Evolutionary conservation across 805 yeast species (phyloP).

Genomic region (Sugiyamaella americana): DNA sequence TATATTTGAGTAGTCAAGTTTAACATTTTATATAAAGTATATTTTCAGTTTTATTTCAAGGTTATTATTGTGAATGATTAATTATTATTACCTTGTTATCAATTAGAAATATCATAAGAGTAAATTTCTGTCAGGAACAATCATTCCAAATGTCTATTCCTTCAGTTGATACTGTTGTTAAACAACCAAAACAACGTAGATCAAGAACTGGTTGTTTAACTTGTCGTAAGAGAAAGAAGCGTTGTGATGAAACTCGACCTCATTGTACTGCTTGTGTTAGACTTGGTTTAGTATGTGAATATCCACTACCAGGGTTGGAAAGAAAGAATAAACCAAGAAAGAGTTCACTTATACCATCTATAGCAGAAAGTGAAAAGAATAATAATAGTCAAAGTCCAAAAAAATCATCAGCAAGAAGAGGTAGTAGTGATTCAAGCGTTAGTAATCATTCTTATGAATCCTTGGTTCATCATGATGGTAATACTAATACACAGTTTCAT

Average conservation of each 20-base stretch:
- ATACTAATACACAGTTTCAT: background rate
- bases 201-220: conserved; percentile 60
- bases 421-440: background rate
- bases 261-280: conserved; percentile 62
- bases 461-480: background rate
- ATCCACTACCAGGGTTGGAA: conserved; percentile 71
- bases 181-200: conserved; percentile 10
- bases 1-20: too few species aligned
- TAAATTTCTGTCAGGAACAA: too few species aligned
- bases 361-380: background rate
- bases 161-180: too few species aligned
- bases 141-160: too few species aligned
- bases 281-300: conserved; percentile 55
- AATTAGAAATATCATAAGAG: too few species aligned
- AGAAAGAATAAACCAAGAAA: conserved; percentile 34
- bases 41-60: too few species aligned
- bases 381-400: background rate
- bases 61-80: too few species aligned
- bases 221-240: conserved; percentile 67
- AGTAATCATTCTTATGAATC: too few species aligned
- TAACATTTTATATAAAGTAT: too few species aligned
- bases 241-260: conserved; percentile 70
- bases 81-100: too few species aligned
- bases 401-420: background rate
- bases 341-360: background rate